Percentiles rank a stretch among this genome's conserved stretches.
These are phyloP conservation scores for Spinellus fusiger DNA, from an alignment of 192 early-diverging fungal genomes.

Conservation along the genomic window DNA sequence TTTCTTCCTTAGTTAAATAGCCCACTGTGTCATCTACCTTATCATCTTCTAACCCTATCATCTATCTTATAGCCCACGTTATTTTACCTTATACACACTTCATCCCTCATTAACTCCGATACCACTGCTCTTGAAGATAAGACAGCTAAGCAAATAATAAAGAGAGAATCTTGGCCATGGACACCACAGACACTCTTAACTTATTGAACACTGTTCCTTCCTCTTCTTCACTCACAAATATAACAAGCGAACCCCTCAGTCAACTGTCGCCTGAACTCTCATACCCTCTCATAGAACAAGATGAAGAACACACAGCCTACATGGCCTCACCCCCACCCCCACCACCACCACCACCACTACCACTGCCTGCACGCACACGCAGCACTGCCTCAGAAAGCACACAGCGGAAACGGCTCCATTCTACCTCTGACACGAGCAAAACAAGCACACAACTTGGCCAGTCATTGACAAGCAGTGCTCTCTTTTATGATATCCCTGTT, in stretches of 20 bases:
- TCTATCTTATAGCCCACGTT: background rate
- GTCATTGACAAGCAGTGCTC: conserved; percentile 23
- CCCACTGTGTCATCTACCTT: background rate
- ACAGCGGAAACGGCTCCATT: background rate
- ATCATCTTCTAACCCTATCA: background rate
- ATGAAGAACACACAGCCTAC: too few relatives aligned
- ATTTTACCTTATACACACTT: too few relatives aligned
- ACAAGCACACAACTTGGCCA: conserved; percentile 13
- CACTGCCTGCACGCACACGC: background rate
- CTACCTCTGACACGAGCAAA: background rate
- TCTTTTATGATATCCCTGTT: conserved; percentile 49
- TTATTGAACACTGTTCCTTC: too few relatives aligned
- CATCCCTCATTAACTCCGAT: too few relatives aligned
- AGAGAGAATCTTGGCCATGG: too few relatives aligned
- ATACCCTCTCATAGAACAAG: too few relatives aligned
- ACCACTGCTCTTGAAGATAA: too few relatives aligned
- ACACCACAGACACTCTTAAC: too few relatives aligned
- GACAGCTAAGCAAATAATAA: too few relatives aligned
- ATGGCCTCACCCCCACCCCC: background rate
- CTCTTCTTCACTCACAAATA: too few relatives aligned
- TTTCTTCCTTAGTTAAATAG: background rate
- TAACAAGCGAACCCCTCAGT: too few relatives aligned
- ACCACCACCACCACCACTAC: background rate
- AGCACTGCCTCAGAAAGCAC: background rate
- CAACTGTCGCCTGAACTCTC: too few relatives aligned